Percentiles rank a stretch among this genome's conserved stretches.
phyloP scores from a whole-genome alignment of 2,329 filamentous ascomycete species.

The Epichloe festucae region DNA sequence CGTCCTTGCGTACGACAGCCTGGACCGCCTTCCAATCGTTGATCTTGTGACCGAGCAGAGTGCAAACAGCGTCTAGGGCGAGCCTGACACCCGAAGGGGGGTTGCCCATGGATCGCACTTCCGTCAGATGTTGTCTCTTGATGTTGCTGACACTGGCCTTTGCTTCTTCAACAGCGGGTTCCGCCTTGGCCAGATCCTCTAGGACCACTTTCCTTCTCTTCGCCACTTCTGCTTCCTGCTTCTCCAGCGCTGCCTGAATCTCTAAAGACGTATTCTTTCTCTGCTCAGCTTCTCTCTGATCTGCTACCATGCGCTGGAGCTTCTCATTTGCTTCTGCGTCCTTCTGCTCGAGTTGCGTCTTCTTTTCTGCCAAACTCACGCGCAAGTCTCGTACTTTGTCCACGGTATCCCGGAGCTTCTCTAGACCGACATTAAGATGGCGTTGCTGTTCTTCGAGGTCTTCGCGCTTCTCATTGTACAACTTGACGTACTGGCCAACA shows the following conservation, averaged over 20 bases:
- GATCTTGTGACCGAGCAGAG: constrained; percentile 79
- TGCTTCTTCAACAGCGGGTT: constrained; percentile 85
- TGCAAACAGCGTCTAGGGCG: constrained; percentile 92
- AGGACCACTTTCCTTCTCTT: constrained; percentile 72
- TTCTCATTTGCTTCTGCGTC: constrained; percentile 95
- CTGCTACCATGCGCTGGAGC: constrained; percentile 89
- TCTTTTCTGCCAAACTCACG: constrained; percentile 85
- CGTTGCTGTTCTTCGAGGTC: constrained; percentile 97
- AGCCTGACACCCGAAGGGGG: constrained; percentile 84
- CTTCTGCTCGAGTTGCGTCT: constrained; percentile 83
- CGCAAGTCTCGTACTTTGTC: constrained; percentile 92
- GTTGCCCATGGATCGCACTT: constrained; percentile 93
- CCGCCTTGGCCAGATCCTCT: constrained; percentile 75
- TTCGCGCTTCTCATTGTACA: constrained; percentile 97
- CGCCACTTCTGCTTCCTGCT: constrained; percentile 80
- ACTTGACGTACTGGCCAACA: constrained; percentile 89
- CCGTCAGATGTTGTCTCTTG: constrained; percentile 90
- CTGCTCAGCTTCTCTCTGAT: constrained; percentile 89
- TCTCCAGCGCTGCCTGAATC: constrained; percentile 75
- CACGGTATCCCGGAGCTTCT: constrained; percentile 92
- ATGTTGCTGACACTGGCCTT: constrained; percentile 97
- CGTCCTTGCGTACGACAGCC: constrained; percentile 75
- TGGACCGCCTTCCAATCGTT: constrained; percentile 87
- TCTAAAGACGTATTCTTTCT: constrained; percentile 78
- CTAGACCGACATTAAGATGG: constrained; percentile 93